phyloP scores from a whole-genome alignment of 257 asterid species.

The Eustoma russellianum region DNA sequence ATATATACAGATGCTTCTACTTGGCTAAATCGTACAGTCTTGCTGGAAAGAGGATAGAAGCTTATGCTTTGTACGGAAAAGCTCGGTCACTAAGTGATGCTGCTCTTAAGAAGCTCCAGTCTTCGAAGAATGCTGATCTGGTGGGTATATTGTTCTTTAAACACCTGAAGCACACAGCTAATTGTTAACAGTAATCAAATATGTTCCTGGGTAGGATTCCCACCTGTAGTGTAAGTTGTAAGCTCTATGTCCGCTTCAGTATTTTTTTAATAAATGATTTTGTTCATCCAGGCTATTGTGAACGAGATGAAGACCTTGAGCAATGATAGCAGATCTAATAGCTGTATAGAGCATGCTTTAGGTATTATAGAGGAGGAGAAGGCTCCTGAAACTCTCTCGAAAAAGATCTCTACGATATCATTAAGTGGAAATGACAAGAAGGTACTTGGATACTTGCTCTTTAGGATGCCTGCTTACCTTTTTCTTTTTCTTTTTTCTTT shows the following conservation, averaged over 20 bases:
- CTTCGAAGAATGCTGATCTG: slow-evolving; percentile 45
- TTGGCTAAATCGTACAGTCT: slow-evolving; percentile 88
- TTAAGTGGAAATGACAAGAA: slow-evolving; percentile 58
- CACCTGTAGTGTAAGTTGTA: neutral
- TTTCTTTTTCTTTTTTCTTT: no score
- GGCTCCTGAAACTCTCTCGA: slow-evolving; percentile 78
- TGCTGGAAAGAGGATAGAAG: slow-evolving; percentile 92
- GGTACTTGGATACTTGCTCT: slow-evolving; percentile 44
- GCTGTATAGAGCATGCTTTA: slow-evolving; percentile 84
- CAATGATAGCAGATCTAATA: slow-evolving; percentile 62
- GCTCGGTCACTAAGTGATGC: slow-evolving; percentile 59
- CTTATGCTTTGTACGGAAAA: slow-evolving; percentile 64
- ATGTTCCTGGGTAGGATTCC: no score
- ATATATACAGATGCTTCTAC: slow-evolving; percentile 78
- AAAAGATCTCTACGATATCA: slow-evolving; percentile 59
- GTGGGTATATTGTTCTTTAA: slow-evolving; percentile 22
- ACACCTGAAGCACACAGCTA: neutral
- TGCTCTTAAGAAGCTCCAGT: slow-evolving; percentile 52
- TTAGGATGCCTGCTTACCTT: slow-evolving; percentile 48
- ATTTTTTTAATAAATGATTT: slow-evolving; percentile 2
- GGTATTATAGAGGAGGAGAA: slow-evolving; percentile 85
- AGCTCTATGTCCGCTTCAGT: slow-evolving; percentile 1
- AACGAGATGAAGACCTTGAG: slow-evolving; percentile 57
- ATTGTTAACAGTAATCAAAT: no score
- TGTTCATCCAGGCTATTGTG: slow-evolving; percentile 38